phyloP scores from a whole-genome alignment of 805 yeast genomes.

The Barnettozyma sp. region DNA sequence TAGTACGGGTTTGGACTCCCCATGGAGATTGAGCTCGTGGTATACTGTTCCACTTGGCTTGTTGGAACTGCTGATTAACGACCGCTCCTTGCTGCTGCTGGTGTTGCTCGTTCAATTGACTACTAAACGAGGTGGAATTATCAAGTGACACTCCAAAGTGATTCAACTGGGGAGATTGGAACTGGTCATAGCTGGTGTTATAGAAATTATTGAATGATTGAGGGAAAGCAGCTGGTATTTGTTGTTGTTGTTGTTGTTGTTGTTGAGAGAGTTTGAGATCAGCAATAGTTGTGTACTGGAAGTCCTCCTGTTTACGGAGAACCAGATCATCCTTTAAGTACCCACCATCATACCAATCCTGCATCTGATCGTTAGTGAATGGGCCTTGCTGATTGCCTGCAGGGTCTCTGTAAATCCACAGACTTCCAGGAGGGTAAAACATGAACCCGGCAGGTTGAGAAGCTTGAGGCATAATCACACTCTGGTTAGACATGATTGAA shows the following conservation, averaged over 20 bases:
- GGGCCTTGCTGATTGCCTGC: conserved; percentile 75
- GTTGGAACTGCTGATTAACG: not conserved
- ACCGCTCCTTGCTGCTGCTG: not conserved
- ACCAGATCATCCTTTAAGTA: conserved; percentile 50
- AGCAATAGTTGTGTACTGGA: conserved; percentile 41
- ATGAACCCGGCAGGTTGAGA: conserved; percentile 7
- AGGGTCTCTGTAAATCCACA: conserved; percentile 52
- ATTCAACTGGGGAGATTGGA: not conserved
- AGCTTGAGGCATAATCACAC: conserved; percentile 5
- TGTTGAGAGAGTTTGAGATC: conserved; percentile 38
- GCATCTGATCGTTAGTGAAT: conserved; percentile 67
- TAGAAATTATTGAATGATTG: conserved; percentile 2
- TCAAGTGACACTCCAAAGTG: conserved; percentile 4
- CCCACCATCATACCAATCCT: conserved; percentile 61
- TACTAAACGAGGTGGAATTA: not conserved
- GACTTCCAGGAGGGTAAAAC: conserved; percentile 10
- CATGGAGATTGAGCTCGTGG: conserved; percentile 7
- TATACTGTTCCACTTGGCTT: conserved; percentile 1
- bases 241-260: conserved; percentile 1
- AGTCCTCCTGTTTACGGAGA: conserved; percentile 54
- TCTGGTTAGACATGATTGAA: conserved; percentile 1
- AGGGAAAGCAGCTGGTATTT: not conserved
- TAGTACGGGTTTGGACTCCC: not conserved
- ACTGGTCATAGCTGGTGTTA: conserved; percentile 1
- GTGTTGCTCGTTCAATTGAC: conserved; percentile 1